These are phyloP conservation scores for Wickerhamiella nectarea DNA, from an alignment of 805 yeast genomes.

Conservation along the genomic window DNA sequence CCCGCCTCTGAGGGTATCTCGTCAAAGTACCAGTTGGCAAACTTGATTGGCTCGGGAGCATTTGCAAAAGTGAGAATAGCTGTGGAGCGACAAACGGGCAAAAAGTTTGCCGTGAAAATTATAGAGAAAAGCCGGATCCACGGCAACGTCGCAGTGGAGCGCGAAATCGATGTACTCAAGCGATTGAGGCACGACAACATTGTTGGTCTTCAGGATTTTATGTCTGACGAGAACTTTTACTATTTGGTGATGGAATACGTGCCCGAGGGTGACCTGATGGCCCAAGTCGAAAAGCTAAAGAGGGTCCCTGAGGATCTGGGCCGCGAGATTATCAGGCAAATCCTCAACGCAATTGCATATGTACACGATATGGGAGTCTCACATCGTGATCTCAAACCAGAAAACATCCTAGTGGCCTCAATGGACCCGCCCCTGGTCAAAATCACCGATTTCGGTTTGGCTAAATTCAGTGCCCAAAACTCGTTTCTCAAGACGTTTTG, in stretches of 20 bases:
- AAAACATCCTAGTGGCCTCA: slow-evolving; percentile 77
- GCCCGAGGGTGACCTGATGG: slow-evolving; percentile 96
- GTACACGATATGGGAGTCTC: slow-evolving; percentile 84
- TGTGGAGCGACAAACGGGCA: slow-evolving; percentile 71
- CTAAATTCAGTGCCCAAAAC: slow-evolving; percentile 73
- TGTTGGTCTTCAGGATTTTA: slow-evolving; percentile 68
- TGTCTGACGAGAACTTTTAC: slow-evolving; percentile 67
- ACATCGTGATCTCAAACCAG: slow-evolving; percentile 96
- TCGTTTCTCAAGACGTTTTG: slow-evolving; percentile 91
- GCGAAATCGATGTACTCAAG: slow-evolving; percentile 59
- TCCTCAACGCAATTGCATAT: slow-evolving; percentile 68
- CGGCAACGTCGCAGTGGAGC: slow-evolving; percentile 64
- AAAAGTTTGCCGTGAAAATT: slow-evolving; percentile 80
- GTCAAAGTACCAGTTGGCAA: slow-evolving; percentile 65
- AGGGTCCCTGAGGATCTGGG: slow-evolving; percentile 78
- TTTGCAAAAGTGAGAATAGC: slow-evolving; percentile 93
- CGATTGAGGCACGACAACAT: slow-evolving; percentile 73
- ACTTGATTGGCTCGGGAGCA: slow-evolving; percentile 94
- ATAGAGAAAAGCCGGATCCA: slow-evolving; percentile 68
- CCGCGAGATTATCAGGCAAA: slow-evolving; percentile 72
- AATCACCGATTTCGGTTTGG: slow-evolving; percentile 91
- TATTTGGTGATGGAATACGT: slow-evolving; percentile 92
- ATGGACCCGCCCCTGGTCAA: slow-evolving; percentile 88
- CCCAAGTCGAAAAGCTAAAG: slow-evolving; percentile 85
- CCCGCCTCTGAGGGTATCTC: slow-evolving; percentile 39